phyloP scores from a whole-genome alignment of 1,284 basidiomycete species.

The Coniophora puteana region DNA sequence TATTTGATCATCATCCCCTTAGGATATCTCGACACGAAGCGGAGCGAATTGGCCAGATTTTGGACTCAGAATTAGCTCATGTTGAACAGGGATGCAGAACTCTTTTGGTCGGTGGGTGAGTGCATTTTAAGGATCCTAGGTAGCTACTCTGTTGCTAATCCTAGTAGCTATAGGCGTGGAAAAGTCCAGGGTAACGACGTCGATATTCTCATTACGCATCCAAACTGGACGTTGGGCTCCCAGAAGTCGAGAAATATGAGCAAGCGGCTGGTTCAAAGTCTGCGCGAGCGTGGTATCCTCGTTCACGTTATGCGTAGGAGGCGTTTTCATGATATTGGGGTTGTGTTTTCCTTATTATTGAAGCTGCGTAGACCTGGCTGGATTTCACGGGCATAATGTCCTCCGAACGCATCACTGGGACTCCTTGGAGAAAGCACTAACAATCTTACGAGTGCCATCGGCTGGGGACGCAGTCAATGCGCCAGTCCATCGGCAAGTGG shows the following conservation, averaged over 20 bases:
- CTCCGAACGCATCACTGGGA: slow-evolving; percentile 59
- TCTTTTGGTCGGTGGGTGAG: slow-evolving; percentile 71
- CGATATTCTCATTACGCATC: slow-evolving; percentile 76
- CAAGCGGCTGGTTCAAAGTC: slow-evolving; percentile 43
- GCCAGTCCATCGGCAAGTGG: slow-evolving; percentile 56
- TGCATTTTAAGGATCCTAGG: slow-evolving; percentile 5
- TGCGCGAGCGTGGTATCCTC: slow-evolving; percentile 49
- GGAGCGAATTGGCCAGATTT: slow-evolving; percentile 56
- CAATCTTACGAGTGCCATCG: slow-evolving; percentile 63
- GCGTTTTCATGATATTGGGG: slow-evolving; percentile 9
- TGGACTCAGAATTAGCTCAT: slow-evolving; percentile 53
- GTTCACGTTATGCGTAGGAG: slow-evolving; percentile 66
- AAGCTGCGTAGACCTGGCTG: slow-evolving; percentile 41
- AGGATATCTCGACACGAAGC: slow-evolving; percentile 68
- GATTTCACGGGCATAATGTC: slow-evolving; percentile 50
- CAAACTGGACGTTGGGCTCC: slow-evolving; percentile 37
- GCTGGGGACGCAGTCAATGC: slow-evolving; percentile 20
- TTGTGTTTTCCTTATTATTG: slow-evolving; percentile 10
- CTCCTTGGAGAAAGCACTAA: slow-evolving; percentile 67
- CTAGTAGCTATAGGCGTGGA: slow-evolving; percentile 69
- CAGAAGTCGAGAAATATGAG: slow-evolving; percentile 48
- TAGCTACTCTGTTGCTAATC: slow-evolving; percentile 4
- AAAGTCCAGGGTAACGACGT: slow-evolving; percentile 72
- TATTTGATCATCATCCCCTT: neutral
- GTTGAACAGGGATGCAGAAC: slow-evolving; percentile 59